These are phyloP conservation scores for Talaromyces sp. DNA, from an alignment of 2,329 filamentous ascomycete species.

Conservation along the genomic window DNA sequence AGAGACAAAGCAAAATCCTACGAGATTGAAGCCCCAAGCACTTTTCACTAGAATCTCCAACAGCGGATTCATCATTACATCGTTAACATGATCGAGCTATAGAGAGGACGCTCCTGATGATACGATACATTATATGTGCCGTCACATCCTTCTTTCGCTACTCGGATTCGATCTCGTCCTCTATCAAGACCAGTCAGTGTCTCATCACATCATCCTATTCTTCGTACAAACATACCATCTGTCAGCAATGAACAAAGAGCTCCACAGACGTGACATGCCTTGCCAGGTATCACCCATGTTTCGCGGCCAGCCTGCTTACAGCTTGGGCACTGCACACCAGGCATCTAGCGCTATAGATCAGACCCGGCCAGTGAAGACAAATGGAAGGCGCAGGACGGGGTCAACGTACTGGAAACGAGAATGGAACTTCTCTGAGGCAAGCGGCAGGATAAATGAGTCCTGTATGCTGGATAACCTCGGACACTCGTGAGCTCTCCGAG, in stretches of 20 bases:
- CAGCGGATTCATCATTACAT: background rate
- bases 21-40: background rate
- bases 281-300: conserved; percentile 19
- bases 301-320: conserved; percentile 14
- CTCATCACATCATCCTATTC: background rate
- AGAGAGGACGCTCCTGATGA: background rate
- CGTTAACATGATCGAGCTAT: background rate
- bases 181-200: conserved; percentile 3
- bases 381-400: background rate
- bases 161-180: background rate
- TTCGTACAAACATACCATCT: background rate
- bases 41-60: background rate
- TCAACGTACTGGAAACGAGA: background rate
- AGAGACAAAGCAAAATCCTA: background rate
- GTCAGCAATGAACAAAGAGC: conserved; percentile 6
- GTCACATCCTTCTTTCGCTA: background rate
- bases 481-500: background rate
- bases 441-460: background rate
- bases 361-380: background rate
- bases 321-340: conserved; percentile 10
- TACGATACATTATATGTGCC: background rate
- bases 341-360: conserved; percentile 9
- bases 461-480: background rate
- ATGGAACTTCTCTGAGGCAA: background rate
- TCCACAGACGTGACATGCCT: conserved; percentile 17